These are phyloP conservation scores for Trypethelium eluteriae DNA, from an alignment of 495 filamentous ascomycete genomes.

Conservation along the genomic window DNA sequence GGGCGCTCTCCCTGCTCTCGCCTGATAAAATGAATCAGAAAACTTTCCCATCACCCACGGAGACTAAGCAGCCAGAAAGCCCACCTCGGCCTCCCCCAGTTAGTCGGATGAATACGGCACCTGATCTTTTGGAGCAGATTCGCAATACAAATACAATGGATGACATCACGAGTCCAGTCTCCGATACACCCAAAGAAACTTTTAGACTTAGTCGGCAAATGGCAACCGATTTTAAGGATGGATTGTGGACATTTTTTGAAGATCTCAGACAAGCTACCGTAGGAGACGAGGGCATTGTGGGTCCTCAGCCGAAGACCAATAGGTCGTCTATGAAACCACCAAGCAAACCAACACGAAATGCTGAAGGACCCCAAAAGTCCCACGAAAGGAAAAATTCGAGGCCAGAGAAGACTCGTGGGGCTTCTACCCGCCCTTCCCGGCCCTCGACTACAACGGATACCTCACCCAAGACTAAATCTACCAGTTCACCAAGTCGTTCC, in stretches of 20 bases:
- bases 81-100: slow-evolving; percentile 3
- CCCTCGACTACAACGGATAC: not conserved
- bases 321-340: not conserved
- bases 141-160: slow-evolving; percentile 9
- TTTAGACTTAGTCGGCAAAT: slow-evolving; percentile 65
- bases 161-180: not conserved
- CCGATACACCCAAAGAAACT: not conserved
- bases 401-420: not conserved
- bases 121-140: not conserved
- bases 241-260: slow-evolving; percentile 94
- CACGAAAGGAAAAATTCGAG: slow-evolving; percentile 34
- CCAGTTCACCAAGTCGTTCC: not conserved
- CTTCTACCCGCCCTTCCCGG: not conserved
- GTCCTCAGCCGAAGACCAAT: slow-evolving; percentile 35
- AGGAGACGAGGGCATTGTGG: slow-evolving; percentile 76
- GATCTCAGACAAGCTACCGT: slow-evolving; percentile 91
- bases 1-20: slow-evolving; percentile 79
- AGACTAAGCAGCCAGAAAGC: slow-evolving; percentile 22
- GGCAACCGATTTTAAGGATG: slow-evolving; percentile 79
- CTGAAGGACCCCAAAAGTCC: slow-evolving; percentile 32
- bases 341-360: not conserved
- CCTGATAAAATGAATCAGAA: slow-evolving; percentile 40
- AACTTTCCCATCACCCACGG: not conserved
- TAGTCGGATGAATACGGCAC: not conserved
- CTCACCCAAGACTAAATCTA: not conserved